A percentile compares a stretch with the other conserved stretches of the same genome.
phyloP scores from a whole-genome alignment of 306 rosid genomes.

The Cotoneaster glaucophyllus region DNA sequence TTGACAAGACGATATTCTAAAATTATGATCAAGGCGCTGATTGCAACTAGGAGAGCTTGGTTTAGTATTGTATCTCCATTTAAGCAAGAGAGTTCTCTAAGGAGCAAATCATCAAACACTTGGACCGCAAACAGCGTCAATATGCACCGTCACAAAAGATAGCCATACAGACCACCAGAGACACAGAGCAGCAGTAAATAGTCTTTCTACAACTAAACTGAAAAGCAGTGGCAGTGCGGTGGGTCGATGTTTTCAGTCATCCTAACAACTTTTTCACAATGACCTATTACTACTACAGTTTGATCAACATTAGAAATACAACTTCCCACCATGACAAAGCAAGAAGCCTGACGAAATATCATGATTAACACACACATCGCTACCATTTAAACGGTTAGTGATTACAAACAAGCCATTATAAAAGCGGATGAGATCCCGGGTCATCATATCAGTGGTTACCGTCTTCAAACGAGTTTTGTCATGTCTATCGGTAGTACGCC shows the following conservation, averaged over 20 bases:
- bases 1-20: too few species aligned
- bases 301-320: slow-evolving; percentile 93
- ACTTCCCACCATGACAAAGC: slow-evolving; percentile 61
- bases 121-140: not conserved
- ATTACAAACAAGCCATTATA: slow-evolving; percentile 84
- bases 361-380: slow-evolving; percentile 88
- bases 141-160: not conserved
- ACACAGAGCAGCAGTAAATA: slow-evolving; percentile 24
- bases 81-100: not conserved
- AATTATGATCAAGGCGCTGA: not conserved
- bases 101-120: slow-evolving; percentile 24
- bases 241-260: slow-evolving; percentile 57
- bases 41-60: not conserved
- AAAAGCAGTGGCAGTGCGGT: slow-evolving; percentile 40
- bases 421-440: slow-evolving; percentile 56
- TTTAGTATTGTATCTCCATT: not conserved
- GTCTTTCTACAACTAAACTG: slow-evolving; percentile 60
- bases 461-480: slow-evolving; percentile 53
- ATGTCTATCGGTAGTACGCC: slow-evolving; percentile 99
- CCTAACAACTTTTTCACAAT: slow-evolving; percentile 89
- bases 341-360: slow-evolving; percentile 63
- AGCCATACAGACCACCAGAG: not conserved
- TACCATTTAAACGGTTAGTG: slow-evolving; percentile 97
- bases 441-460: slow-evolving; percentile 99
- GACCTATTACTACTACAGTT: slow-evolving; percentile 92